Conservation (phyloP, 2,329 filamentous ascomycete genomes). For the Aspergillus novoparasiticus region DNA sequence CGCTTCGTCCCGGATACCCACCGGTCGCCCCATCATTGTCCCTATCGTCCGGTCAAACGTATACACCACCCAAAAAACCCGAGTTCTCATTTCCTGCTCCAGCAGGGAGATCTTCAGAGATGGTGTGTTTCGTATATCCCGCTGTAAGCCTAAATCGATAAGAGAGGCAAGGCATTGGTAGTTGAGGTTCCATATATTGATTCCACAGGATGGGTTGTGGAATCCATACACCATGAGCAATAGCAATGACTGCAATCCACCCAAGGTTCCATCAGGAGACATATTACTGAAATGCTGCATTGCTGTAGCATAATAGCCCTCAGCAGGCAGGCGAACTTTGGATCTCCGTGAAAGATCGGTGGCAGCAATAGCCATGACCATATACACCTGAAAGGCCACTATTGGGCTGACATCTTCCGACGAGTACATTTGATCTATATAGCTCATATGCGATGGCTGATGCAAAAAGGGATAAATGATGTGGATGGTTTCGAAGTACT, state of each 20-base stretch:
- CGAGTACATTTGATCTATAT: conserved; percentile 40
- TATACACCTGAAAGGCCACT: conserved; percentile 52
- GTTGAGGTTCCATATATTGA: conserved; percentile 59
- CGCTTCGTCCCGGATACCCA: conserved; percentile 58
- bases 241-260: conserved; percentile 53
- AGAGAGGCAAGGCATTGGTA: conserved; percentile 58
- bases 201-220: conserved; percentile 51
- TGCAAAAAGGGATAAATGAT: conserved; percentile 55
- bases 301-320: conserved; percentile 54
- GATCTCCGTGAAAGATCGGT: conserved; percentile 49
- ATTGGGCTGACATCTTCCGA: conserved; percentile 30
- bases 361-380: conserved; percentile 57
- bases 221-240: conserved; percentile 52
- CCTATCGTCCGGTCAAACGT: conserved; percentile 55
- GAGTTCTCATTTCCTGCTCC: conserved; percentile 57
- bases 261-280: conserved; percentile 52
- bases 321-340: conserved; percentile 49
- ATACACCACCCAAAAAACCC: conserved; percentile 59
- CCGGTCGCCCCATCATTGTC: conserved; percentile 60
- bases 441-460: conserved; percentile 43
- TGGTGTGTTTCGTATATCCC: conserved; percentile 48
- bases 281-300: conserved; percentile 51
- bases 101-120: conserved; percentile 46
- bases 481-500: conserved; percentile 55
- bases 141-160: conserved; percentile 56